phyloP scores from a whole-genome alignment of 192 early-diverging fungal genomes.

The Phlyctochytrium arcticum region DNA sequence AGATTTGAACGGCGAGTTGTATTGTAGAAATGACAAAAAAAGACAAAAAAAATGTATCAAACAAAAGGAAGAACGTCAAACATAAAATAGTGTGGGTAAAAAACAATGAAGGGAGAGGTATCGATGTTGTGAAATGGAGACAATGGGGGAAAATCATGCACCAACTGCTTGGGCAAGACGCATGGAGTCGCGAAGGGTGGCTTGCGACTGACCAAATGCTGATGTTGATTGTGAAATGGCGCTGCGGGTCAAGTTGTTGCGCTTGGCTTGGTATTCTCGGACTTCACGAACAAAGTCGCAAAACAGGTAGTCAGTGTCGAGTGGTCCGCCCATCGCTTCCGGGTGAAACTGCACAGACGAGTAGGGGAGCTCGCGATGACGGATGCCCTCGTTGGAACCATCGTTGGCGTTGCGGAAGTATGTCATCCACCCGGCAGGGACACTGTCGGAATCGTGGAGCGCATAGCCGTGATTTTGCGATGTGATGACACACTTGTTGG shows the following conservation, averaged over 20 bases:
- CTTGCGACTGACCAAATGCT: no score
- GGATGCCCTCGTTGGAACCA: conserved; percentile 91
- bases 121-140: no score
- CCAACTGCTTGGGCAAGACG: no score
- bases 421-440: conserved; percentile 73
- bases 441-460: conserved; percentile 64
- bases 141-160: no score
- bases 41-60: no score
- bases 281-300: conserved; percentile 40
- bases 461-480: conserved; percentile 95
- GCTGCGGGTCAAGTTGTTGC: neutral
- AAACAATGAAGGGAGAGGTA: no score
- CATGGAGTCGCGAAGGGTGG: no score
- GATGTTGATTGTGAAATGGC: no score
- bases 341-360: conserved; percentile 93
- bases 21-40: no score
- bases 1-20: no score
- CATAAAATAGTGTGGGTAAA: no score
- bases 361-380: conserved; percentile 68
- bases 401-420: conserved; percentile 96
- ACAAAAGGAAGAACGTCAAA: no score
- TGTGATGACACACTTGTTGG: conserved; percentile 81
- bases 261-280: conserved; percentile 53
- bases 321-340: conserved; percentile 89
- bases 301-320: conserved; percentile 90